These are phyloP conservation scores for Cordia subcordata DNA, from an alignment of 257 asterid species.

Conservation along the genomic window DNA sequence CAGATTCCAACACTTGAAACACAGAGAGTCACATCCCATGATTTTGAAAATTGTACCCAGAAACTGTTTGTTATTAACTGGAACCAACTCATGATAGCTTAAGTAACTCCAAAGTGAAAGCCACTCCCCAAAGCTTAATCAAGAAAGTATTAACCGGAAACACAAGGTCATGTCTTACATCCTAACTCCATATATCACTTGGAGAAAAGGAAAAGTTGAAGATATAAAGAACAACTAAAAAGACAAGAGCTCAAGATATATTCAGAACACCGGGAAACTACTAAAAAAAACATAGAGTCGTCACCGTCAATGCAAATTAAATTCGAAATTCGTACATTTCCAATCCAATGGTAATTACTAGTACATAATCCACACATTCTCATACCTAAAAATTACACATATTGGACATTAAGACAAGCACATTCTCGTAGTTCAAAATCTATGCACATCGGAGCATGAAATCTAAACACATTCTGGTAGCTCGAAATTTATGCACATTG, in stretches of 20 bases:
- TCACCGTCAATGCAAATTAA: neutral
- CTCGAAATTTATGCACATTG: neutral
- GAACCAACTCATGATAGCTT: neutral
- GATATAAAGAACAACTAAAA: neutral
- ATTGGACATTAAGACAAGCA: no score
- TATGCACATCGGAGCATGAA: no score
- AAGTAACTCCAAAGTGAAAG: neutral
- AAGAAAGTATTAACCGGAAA: neutral
- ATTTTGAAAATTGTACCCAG: neutral
- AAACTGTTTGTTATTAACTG: neutral
- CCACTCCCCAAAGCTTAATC: neutral
- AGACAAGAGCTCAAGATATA: neutral
- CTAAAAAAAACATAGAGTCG: neutral
- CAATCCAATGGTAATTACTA: neutral
- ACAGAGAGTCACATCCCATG: no score
- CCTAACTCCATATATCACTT: no score
- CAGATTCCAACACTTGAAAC: no score
- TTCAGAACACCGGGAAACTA: neutral
- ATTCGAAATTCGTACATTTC: neutral
- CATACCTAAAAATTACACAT: no score
- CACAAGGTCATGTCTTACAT: no score
- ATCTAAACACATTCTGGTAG: neutral
- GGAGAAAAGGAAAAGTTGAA: neutral
- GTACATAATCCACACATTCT: neutral
- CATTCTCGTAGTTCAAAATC: no score